Percentiles rank a stretch among this genome's conserved stretches.
These are phyloP conservation scores for Durio zibethinus DNA, from an alignment of 345 rosid species.

Conservation along the genomic window DNA sequence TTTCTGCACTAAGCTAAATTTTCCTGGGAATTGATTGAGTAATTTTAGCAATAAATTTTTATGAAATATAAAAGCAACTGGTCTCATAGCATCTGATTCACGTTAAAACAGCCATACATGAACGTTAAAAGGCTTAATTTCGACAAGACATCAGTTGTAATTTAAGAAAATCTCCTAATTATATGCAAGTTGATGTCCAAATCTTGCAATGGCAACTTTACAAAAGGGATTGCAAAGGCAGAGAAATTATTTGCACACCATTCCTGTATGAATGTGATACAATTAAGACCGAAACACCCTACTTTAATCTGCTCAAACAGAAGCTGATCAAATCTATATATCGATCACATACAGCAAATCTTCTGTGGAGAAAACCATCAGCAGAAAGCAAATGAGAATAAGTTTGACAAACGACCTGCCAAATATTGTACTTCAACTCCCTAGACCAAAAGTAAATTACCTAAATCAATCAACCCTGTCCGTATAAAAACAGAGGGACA, in stretches of 20 bases:
- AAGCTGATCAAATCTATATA: not conserved
- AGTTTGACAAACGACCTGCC: not conserved
- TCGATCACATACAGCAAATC: not conserved
- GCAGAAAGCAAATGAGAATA: not conserved
- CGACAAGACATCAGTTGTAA: not conserved
- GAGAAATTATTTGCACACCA: slow-evolving; percentile 22
- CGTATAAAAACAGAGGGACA: not conserved
- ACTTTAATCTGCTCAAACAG: slow-evolving; percentile 13
- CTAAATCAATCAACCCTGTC: not conserved
- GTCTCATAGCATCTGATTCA: slow-evolving; percentile 3
- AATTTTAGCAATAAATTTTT: too few species aligned
- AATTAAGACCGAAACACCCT: not conserved
- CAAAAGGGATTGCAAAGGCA: not conserved
- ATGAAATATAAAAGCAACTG: not conserved
- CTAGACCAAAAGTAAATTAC: not conserved
- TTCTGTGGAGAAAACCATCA: not conserved
- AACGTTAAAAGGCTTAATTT: not conserved
- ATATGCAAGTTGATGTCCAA: not conserved
- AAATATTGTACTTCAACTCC: not conserved
- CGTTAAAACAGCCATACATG: not conserved
- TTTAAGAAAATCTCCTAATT: not conserved
- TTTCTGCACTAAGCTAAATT: too few species aligned
- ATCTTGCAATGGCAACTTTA: not conserved
- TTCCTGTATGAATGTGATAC: slow-evolving; percentile 10
- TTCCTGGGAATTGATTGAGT: not conserved